phyloP scores from a whole-genome alignment of 176 grass and related monocot genomes.

The Ensete ventricosum region DNA sequence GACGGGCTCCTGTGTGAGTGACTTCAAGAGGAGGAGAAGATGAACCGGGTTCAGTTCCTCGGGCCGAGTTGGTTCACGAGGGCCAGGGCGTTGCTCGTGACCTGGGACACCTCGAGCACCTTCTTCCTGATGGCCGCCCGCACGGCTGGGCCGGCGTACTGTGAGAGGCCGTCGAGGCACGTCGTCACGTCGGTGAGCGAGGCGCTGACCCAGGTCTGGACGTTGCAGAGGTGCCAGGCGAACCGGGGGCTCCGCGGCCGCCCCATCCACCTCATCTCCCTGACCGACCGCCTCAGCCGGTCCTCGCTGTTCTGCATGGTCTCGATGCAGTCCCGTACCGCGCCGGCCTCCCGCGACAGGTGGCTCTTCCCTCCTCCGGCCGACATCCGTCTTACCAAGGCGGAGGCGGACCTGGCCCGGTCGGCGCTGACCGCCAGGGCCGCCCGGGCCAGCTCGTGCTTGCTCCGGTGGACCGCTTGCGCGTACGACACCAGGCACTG shows the following conservation, averaged over 20 bases:
- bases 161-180: constrained; percentile 63
- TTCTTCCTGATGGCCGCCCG: constrained; percentile 24
- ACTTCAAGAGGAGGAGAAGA: neutral
- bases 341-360: constrained; percentile 3
- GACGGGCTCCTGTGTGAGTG: neutral
- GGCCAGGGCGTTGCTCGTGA: constrained; percentile 66
- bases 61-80: constrained; percentile 57
- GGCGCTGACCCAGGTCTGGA: constrained; percentile 80
- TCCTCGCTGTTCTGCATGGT: constrained; percentile 46
- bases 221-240: constrained; percentile 53
- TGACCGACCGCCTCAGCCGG: constrained; percentile 38
- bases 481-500: constrained; percentile 37
- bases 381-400: constrained; percentile 28
- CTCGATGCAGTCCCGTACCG: constrained; percentile 53
- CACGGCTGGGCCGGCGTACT: neutral
- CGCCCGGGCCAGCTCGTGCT: constrained; percentile 44
- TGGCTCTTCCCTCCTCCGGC: neutral
- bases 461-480: constrained; percentile 34
- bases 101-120: constrained; percentile 34
- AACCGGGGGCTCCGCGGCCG: constrained; percentile 32
- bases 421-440: constrained; percentile 53
- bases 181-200: constrained; percentile 61
- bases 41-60: neutral
- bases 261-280: constrained; percentile 53
- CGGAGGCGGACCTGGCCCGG: constrained; percentile 36